Conservation (phyloP, 306 rosid genomes). For the Oxytropis ochrocephala region DNA sequence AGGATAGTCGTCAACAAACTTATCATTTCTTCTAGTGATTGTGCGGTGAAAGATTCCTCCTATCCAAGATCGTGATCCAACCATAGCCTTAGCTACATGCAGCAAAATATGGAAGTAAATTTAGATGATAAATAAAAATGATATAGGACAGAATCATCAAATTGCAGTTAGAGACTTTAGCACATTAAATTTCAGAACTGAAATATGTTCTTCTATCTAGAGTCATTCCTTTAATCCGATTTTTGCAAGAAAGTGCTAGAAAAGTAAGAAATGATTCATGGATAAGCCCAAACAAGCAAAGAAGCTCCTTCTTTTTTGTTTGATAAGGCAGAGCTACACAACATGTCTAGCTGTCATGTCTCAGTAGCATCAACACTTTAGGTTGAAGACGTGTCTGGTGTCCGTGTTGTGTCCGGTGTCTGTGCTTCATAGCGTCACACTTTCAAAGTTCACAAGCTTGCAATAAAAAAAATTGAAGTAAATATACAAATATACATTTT, state of each 20-base stretch:
- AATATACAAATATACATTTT: background rate
- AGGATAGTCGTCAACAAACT: constrained; percentile 47
- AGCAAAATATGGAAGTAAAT: constrained; percentile 24
- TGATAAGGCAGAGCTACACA: background rate
- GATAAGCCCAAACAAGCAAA: background rate
- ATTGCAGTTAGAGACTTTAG: background rate
- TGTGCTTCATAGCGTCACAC: too few relatives aligned
- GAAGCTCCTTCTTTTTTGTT: background rate
- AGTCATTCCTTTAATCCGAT: background rate
- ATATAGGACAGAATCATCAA: background rate
- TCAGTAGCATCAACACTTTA: too few relatives aligned
- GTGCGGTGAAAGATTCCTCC: constrained; percentile 67
- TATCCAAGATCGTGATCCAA: constrained; percentile 90
- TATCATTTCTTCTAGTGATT: constrained; percentile 41
- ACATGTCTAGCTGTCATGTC: background rate
- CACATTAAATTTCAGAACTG: background rate
- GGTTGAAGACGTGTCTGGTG: too few relatives aligned
- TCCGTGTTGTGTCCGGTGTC: too few relatives aligned
- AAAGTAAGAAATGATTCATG: background rate
- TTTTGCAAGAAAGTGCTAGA: background rate
- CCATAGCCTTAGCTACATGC: constrained; percentile 88
- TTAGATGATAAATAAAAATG: background rate
- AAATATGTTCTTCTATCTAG: background rate
- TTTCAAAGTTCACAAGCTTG: background rate
- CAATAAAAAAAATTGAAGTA: background rate